Percentiles rank a stretch among this genome's conserved stretches.
phyloP scores from a whole-genome alignment of 805 yeast species.

The Deakozyma indianensis region DNA sequence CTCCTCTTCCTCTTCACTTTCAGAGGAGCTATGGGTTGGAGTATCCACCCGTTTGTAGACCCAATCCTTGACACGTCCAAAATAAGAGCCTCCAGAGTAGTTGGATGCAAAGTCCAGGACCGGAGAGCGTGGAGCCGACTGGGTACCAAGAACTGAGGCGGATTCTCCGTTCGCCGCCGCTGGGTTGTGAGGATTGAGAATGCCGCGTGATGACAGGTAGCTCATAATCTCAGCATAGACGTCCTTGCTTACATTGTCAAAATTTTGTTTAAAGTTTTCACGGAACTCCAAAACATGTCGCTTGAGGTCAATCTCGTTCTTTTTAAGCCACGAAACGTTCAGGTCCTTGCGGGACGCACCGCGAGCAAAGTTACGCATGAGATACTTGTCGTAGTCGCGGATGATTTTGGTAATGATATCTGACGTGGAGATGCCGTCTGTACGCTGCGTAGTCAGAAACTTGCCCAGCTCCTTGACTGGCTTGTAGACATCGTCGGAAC shows the following conservation, averaged over 20 bases:
- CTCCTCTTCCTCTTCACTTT: background rate
- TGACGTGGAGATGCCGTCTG: constrained; percentile 91
- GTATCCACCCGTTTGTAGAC: constrained; percentile 15
- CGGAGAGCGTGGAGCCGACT: constrained; percentile 25
- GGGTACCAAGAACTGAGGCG: constrained; percentile 13
- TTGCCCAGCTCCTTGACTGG: constrained; percentile 84
- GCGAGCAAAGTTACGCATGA: constrained; percentile 93
- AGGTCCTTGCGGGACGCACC: constrained; percentile 95
- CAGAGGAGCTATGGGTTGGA: constrained; percentile 4
- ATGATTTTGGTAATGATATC: constrained; percentile 93
- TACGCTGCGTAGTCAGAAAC: constrained; percentile 89
- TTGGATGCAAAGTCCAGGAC: constrained; percentile 54
- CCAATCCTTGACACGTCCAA: constrained; percentile 22
- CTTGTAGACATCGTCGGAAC: constrained; percentile 78
- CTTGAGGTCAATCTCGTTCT: constrained; percentile 87
- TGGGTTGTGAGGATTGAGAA: constrained; percentile 5
- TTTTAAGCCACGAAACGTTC: constrained; percentile 94
- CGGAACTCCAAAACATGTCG: constrained; percentile 82
- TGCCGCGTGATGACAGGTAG: constrained; percentile 18
- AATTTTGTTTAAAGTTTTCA: constrained; percentile 65
- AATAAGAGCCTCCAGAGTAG: constrained; percentile 32
- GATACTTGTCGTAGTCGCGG: constrained; percentile 88
- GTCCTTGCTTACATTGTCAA: constrained; percentile 59
- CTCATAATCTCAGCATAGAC: constrained; percentile 59
- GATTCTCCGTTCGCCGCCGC: constrained; percentile 10